Percentiles rank a stretch among this genome's conserved stretches.
These are phyloP conservation scores for Blakeslea trispora DNA, from an alignment of 371 early-diverging fungal genomes.

Conservation along the genomic window DNA sequence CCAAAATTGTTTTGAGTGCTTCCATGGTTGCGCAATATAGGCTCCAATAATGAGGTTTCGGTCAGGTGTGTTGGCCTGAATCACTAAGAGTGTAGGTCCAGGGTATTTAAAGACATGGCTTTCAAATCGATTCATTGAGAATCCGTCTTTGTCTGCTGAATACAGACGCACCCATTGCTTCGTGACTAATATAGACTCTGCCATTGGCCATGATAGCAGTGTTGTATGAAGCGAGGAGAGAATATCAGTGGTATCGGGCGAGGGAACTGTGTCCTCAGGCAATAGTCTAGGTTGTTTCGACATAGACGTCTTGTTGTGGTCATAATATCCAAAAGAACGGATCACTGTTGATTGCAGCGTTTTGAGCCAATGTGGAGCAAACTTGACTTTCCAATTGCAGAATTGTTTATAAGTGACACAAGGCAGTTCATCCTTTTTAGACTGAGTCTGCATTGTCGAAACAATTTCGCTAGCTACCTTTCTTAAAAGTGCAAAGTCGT, in stretches of 20 bases:
- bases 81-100: conserved; percentile 59
- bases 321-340: conserved; percentile 39
- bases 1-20: conserved; percentile 57
- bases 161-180: conserved; percentile 54
- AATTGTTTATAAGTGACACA: conserved; percentile 29
- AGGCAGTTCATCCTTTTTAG: conserved; percentile 6
- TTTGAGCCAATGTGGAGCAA: conserved; percentile 52
- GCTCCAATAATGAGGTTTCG: conserved; percentile 44
- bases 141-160: conserved; percentile 57
- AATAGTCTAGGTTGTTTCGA: not conserved
- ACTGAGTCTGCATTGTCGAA: conserved; percentile 11
- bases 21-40: conserved; percentile 62
- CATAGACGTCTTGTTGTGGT: conserved; percentile 11
- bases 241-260: conserved; percentile 34
- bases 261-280: conserved; percentile 28
- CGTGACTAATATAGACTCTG: conserved; percentile 26
- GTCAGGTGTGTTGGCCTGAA: conserved; percentile 35
- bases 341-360: conserved; percentile 53
- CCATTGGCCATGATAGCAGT: conserved; percentile 52
- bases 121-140: conserved; percentile 69
- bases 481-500: conserved; percentile 6
- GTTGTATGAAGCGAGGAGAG: conserved; percentile 43
- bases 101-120: conserved; percentile 67
- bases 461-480: conserved; percentile 10
- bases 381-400: conserved; percentile 43